Evolutionary conservation across 2,329 filamentous ascomycete species (phyloP).

Genomic region (Leptoxyphium fumago): DNA sequence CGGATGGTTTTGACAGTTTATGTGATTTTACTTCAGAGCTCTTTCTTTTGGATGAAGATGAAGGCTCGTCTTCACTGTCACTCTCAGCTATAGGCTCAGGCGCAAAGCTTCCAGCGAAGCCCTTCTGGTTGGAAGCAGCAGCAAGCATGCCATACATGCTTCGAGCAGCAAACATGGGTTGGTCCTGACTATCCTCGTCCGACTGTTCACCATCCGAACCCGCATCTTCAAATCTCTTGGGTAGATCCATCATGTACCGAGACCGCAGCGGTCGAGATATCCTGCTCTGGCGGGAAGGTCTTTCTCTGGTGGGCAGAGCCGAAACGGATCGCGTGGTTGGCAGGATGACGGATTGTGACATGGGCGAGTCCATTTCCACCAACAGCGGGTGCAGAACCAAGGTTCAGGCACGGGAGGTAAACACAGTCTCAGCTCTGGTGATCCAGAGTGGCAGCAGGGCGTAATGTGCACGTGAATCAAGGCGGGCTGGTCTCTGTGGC

Average conservation of each 20-base stretch:
- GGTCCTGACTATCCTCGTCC: conserved; percentile 12
- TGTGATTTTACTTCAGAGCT: conserved; percentile 6
- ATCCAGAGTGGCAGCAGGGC: no score
- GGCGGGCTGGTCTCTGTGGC: no score
- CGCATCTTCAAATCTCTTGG: conserved; percentile 9
- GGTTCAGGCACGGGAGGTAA: no score
- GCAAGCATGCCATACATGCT: conserved; percentile 88
- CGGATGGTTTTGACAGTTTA: conserved; percentile 1
- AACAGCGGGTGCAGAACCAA: neutral
- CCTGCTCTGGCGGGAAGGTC: neutral
- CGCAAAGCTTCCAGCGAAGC: conserved; percentile 53
- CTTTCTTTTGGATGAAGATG: conserved; percentile 5
- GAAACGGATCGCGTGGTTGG: neutral
- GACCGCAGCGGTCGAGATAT: neutral
- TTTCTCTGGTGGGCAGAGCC: neutral
- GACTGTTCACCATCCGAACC: conserved; percentile 13
- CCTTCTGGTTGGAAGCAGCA: conserved; percentile 54
- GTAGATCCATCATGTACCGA: conserved; percentile 7
- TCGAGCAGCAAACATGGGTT: conserved; percentile 67
- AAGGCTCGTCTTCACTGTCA: conserved; percentile 49
- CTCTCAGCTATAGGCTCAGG: conserved; percentile 62
- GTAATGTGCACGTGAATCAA: no score
- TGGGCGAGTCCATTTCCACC: neutral
- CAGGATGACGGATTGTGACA: neutral
- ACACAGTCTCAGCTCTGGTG: no score